A percentile compares a stretch with the other conserved stretches of the same genome.
Evolutionary conservation across 768 basidiomycete species (phyloP).

Genomic region (Ramaria sp.): DNA sequence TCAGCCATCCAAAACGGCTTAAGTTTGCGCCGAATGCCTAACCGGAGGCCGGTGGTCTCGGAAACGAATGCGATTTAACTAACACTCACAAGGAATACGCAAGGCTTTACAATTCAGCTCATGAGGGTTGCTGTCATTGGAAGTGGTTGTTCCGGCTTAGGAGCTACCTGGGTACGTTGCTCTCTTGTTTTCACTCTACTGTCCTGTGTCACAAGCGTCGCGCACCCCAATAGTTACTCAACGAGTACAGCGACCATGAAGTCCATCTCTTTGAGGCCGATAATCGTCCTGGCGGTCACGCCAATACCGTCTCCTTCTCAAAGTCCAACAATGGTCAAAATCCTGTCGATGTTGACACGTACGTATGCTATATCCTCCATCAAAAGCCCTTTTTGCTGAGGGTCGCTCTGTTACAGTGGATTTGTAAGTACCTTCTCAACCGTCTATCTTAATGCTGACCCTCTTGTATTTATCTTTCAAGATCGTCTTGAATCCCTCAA

Average conservation of each 20-base stretch:
- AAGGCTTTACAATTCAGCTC: background rate
- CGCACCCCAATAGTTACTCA: slow-evolving; percentile 40
- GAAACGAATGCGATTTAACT: no score
- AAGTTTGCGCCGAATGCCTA: no score
- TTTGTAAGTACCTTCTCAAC: slow-evolving; percentile 32
- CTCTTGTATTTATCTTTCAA: slow-evolving; percentile 17
- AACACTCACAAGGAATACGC: no score
- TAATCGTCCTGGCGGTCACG: slow-evolving; percentile 59
- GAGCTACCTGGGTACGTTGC: slow-evolving; percentile 54
- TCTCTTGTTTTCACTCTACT: background rate
- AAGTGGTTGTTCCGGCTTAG: slow-evolving; percentile 70
- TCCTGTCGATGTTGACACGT: slow-evolving; percentile 58
- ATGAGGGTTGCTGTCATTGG: slow-evolving; percentile 69
- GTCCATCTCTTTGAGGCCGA: slow-evolving; percentile 69
- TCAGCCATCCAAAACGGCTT: no score
- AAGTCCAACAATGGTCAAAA: slow-evolving; percentile 22
- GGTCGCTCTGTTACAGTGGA: slow-evolving; percentile 26
- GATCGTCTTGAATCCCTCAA: slow-evolving; percentile 69
- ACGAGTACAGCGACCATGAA: slow-evolving; percentile 63
- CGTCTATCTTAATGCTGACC: background rate
- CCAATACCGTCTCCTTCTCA: slow-evolving; percentile 55
- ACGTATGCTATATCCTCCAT: slow-evolving; percentile 19
- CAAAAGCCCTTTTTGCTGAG: background rate
- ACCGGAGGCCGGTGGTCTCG: no score
- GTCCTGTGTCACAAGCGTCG: background rate